Conservation (phyloP, 495 filamentous ascomycete genomes). For the Umbilicaria muhlenbergii region DNA sequence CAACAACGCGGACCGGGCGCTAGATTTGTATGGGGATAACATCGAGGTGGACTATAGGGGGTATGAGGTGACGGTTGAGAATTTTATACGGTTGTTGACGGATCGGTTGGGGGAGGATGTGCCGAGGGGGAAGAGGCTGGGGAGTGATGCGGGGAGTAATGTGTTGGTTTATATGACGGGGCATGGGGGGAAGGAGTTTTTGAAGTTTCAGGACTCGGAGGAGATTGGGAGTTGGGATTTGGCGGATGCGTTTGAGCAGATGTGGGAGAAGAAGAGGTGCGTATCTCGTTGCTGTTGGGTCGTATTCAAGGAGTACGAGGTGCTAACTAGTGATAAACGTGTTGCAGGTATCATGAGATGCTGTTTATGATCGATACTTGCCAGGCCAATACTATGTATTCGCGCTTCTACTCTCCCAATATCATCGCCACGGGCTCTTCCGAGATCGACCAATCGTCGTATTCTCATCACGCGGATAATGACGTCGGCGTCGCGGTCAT, state of each 20-base stretch:
- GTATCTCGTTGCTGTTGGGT: slow-evolving; percentile 1
- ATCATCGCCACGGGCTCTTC: slow-evolving; percentile 92
- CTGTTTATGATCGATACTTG: slow-evolving; percentile 99
- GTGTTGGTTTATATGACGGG: slow-evolving; percentile 98
- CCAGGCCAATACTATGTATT: slow-evolving; percentile 98
- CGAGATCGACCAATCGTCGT: slow-evolving; percentile 84
- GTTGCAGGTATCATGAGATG: slow-evolving; percentile 79
- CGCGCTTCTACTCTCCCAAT: slow-evolving; percentile 90
- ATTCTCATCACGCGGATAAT: slow-evolving; percentile 94
- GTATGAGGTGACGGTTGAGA: slow-evolving; percentile 97
- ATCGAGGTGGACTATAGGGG: slow-evolving; percentile 98
- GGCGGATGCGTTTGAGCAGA: slow-evolving; percentile 96
- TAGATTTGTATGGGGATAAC: slow-evolving; percentile 95
- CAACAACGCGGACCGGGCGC: slow-evolving; percentile 89
- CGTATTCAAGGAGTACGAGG: background rate
- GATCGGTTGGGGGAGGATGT: slow-evolving; percentile 88
- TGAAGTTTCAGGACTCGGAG: slow-evolving; percentile 97
- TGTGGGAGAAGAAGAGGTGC: slow-evolving; percentile 98
- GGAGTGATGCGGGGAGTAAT: slow-evolving; percentile 89
- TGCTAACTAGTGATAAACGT: too few species aligned
- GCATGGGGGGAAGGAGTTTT: slow-evolving; percentile 94
- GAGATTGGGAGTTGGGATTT: slow-evolving; percentile 94
- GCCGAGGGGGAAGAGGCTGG: slow-evolving; percentile 77
- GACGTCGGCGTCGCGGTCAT: slow-evolving; percentile 97
- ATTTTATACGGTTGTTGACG: slow-evolving; percentile 90